Evolutionary conservation across 192 early-diverging fungal genomes (phyloP).

Genomic region (Funneliformis mosseae): DNA sequence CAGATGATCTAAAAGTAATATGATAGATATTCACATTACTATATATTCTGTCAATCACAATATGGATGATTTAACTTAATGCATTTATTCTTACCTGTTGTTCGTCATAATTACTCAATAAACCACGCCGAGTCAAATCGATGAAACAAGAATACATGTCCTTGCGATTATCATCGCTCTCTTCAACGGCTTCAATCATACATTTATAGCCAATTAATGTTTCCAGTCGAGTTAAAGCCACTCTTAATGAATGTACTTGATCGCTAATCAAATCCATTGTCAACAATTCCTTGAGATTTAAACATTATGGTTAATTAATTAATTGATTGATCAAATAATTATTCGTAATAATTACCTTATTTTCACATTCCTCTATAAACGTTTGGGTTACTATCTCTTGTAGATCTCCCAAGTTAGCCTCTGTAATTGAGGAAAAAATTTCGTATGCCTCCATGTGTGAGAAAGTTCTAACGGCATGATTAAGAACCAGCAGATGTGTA

Average conservation of each 20-base stretch:
- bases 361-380: slow-evolving; percentile 37
- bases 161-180: slow-evolving; percentile 5
- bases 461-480: slow-evolving; percentile 45
- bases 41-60: background rate
- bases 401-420: slow-evolving; percentile 44
- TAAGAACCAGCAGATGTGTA: slow-evolving; percentile 42
- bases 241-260: slow-evolving; percentile 36
- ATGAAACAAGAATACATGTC: slow-evolving; percentile 8
- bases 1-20: slow-evolving; percentile 26
- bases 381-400: slow-evolving; percentile 37
- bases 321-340: too few relatives aligned
- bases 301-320: background rate
- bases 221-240: slow-evolving; percentile 36
- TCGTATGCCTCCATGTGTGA: slow-evolving; percentile 43
- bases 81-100: background rate
- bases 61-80: background rate
- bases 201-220: slow-evolving; percentile 35
- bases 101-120: slow-evolving; percentile 6
- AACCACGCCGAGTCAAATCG: background rate
- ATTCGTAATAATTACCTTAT: slow-evolving; percentile 29
- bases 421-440: slow-evolving; percentile 41
- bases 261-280: slow-evolving; percentile 27
- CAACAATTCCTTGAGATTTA: slow-evolving; percentile 34
- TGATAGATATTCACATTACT: background rate
- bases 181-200: slow-evolving; percentile 34